Evolutionary conservation across 768 basidiomycete genomes (phyloP), one percentile per base, ranked within the genome.

Genomic region (Coprinellus micaceus): DNA sequence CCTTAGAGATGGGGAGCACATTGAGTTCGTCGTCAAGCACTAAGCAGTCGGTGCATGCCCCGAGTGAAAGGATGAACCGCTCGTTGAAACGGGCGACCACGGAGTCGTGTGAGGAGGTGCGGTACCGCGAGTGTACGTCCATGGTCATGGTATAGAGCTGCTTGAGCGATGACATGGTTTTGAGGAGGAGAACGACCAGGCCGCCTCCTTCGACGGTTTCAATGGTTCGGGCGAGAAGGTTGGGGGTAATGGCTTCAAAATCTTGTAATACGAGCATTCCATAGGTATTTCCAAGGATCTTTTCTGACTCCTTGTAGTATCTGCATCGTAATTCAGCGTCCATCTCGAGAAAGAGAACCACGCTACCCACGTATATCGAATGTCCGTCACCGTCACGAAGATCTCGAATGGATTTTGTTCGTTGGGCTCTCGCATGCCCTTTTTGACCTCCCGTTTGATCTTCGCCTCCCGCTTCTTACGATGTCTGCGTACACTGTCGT

Each of bases 121-220:
- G 81, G 68, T 98, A 99, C 30, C 97, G 84, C 1, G 91, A 77
- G 70, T 99, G 97, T 4, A 98, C 95, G 66, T 99, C 97, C 84
- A 85, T 86, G 13, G 91, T 85, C 92, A 98, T 91, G 12, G 88
- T 86, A 68, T 98, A 98, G 19, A 98, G 73, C 69, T 96, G 94
- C 68, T 84, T 82, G 59, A 98, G 74, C 48, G 92, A 95, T 21
- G 86, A 82, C 97, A 99, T 98, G 1, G 93, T 96, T 73, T 96
- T 95, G 17, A 99, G 76, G 48, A 99, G 74, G 24, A 98, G 72
- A 2, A 98, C 89, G 2, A 99, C 84, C 26, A 93, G 66, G 0
- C 91, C 91, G 24, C 97, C 97, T 13, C 97, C 97, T 67, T 98
- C 94, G 1, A 99, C 96, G 0, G 97, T 99, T 75, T 99, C 97